These are phyloP conservation scores for Globisporangium cederbergense DNA, from an alignment of 352 stramenopile genomes.

Conservation along the genomic window DNA sequence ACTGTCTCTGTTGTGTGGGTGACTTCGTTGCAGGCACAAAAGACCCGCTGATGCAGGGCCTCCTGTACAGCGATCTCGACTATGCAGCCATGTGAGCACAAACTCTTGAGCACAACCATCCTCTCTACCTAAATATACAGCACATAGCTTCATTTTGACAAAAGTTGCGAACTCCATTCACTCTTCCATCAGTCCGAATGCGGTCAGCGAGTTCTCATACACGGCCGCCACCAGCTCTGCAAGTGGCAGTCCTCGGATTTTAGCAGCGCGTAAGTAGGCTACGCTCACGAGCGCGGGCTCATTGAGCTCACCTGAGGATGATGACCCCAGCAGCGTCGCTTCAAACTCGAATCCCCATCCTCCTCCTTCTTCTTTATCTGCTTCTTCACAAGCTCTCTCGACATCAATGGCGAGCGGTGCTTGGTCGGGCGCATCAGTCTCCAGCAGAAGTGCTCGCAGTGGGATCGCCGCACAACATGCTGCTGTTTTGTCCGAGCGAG, in stretches of 20 bases:
- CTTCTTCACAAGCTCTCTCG: neutral
- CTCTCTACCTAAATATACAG: neutral
- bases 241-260: conserved; percentile 28
- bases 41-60: conserved; percentile 49
- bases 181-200: conserved; percentile 29
- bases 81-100: conserved; percentile 61
- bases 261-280: conserved; percentile 36
- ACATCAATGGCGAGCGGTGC: conserved; percentile 15
- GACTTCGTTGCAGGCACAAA: conserved; percentile 1
- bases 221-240: conserved; percentile 37
- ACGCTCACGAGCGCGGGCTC: conserved; percentile 54
- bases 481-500: conserved; percentile 33
- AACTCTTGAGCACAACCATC: too few relatives aligned
- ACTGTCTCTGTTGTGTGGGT: neutral
- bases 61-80: conserved; percentile 71
- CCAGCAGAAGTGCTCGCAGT: conserved; percentile 48
- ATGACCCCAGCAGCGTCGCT: neutral
- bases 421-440: conserved; percentile 79
- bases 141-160: neutral
- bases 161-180: neutral
- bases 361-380: neutral
- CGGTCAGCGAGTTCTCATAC: conserved; percentile 30
- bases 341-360: neutral
- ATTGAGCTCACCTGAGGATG: conserved; percentile 27
- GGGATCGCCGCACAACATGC: conserved; percentile 40